Percentiles rank a stretch among this genome's conserved stretches.
Conservation (phyloP, 2,329 filamentous ascomycete genomes). For the Bipolaris cookei region DNA sequence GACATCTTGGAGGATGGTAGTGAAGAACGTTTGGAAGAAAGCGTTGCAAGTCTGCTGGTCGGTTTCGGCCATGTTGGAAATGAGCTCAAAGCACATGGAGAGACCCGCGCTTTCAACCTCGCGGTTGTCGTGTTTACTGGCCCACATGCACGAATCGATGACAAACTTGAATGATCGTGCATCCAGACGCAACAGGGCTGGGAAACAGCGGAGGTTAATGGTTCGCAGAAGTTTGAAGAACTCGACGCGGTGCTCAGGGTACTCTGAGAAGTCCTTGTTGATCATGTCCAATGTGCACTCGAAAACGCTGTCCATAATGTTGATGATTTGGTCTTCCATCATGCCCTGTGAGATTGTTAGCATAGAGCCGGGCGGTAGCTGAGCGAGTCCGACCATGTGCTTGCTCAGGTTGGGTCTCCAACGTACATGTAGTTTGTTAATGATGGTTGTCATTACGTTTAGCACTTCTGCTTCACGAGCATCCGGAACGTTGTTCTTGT, state of each 20-base stretch:
- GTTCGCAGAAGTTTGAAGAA: slow-evolving; percentile 97
- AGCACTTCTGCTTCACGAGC: slow-evolving; percentile 95
- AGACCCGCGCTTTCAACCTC: slow-evolving; percentile 95
- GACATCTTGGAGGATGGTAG: slow-evolving; percentile 93
- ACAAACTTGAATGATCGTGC: slow-evolving; percentile 98
- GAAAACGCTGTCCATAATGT: slow-evolving; percentile 98
- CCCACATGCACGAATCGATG: slow-evolving; percentile 99
- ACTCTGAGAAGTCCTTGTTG: slow-evolving; percentile 99
- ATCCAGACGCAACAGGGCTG: slow-evolving; percentile 89
- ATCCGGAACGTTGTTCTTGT: slow-evolving; percentile 95
- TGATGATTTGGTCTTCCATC: slow-evolving; percentile 98
- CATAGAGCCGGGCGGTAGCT: slow-evolving; percentile 11
- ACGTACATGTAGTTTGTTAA: slow-evolving; percentile 93
- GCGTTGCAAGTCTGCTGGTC: slow-evolving; percentile 84
- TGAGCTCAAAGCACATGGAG: slow-evolving; percentile 96
- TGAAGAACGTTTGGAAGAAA: slow-evolving; percentile 98
- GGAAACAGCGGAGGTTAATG: slow-evolving; percentile 98
- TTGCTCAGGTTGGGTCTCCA: slow-evolving; percentile 60
- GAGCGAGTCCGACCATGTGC: slow-evolving; percentile 53
- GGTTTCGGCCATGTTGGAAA: slow-evolving; percentile 95
- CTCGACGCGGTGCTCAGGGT: slow-evolving; percentile 97
- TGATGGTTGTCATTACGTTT: slow-evolving; percentile 97
- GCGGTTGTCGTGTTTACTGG: slow-evolving; percentile 99
- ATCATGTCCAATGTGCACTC: slow-evolving; percentile 99
- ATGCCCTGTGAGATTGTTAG: slow-evolving; percentile 65